Base-by-base conservation (phyloP, 116 monocot genomes). In the Cymodocea nodosa region DNA sequence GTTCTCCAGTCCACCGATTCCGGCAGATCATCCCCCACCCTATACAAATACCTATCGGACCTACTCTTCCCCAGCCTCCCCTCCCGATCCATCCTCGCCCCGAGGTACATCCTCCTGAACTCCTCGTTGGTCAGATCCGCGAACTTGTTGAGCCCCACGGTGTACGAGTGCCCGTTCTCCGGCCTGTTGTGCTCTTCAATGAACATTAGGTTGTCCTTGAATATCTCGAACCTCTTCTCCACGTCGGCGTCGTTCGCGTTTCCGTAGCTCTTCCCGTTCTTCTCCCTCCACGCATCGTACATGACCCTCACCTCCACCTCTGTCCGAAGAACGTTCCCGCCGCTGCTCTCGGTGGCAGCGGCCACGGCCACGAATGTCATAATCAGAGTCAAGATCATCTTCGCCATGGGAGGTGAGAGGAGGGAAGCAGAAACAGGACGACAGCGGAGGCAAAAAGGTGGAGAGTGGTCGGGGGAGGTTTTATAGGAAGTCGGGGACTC, bases 91-190 rank as follows among this genome's bases (percentile, higher is more conserved):
- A 23, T 16, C 53, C 63, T 66, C 35, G 20, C 1, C 5, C 84
- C 84, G 7, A 82, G 61, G 58, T 61, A 80, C 70, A 0, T 50
- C 13, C 54, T 22, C 8, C 80, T 52, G 70, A 61, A 84, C 75
- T 89, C 89, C 48, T 76, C 80, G 75, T 89, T 84, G 56, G 75
- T 88, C 25, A 88, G 44, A 54, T 88, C 84, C 3, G 84, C 88
- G 54, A 88, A 84, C 24, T 70, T 70, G 56, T 74, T 89, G 56
- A 89, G 57, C 22, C 82, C 84, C 19, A 84, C 30, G 5, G 20
- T 10, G 59, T 67, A 84, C 18, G 69, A 68, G 51, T 35, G 79
- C 56, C 19, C 25, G 23, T 50, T 78, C 77, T 35, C 78, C 59
- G 52, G 67, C n/a, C 51, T 70, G 70, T 84, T 88, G 70, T 84